These are phyloP conservation scores for Salix exigua DNA, from an alignment of 345 rosid species.

Conservation along the genomic window DNA sequence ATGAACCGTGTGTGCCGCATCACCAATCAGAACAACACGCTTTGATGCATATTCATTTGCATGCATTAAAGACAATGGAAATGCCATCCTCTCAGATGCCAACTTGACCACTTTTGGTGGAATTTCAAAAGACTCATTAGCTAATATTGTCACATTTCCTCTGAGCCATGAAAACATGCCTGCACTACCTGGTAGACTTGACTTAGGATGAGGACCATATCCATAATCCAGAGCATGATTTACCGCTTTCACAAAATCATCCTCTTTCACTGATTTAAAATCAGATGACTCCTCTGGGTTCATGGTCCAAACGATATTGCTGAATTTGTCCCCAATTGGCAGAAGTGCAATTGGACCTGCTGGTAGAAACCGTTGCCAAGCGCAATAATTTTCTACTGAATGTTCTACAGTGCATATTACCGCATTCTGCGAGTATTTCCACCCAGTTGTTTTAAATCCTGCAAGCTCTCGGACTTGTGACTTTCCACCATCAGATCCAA, in stretches of 20 bases:
- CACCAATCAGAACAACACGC: slow-evolving; percentile 74
- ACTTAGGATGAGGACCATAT: slow-evolving; percentile 72
- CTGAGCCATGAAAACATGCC: slow-evolving; percentile 58
- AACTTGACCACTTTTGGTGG: slow-evolving; percentile 77
- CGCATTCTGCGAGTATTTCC: slow-evolving; percentile 91
- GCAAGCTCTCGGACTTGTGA: slow-evolving; percentile 83
- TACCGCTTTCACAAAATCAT: slow-evolving; percentile 65
- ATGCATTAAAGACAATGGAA: slow-evolving; percentile 79
- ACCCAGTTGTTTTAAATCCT: slow-evolving; percentile 76
- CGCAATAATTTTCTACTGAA: slow-evolving; percentile 53
- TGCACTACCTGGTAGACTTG: slow-evolving; percentile 33
- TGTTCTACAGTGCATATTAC: slow-evolving; percentile 92
- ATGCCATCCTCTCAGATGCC: slow-evolving; percentile 77
- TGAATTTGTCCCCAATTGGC: slow-evolving; percentile 77
- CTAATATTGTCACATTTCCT: slow-evolving; percentile 38
- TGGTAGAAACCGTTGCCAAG: slow-evolving; percentile 97
- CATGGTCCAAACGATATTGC: slow-evolving; percentile 97
- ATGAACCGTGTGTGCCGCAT: slow-evolving; percentile 93
- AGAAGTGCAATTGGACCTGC: slow-evolving; percentile 85
- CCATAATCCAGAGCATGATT: slow-evolving; percentile 83
- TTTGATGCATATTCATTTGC: slow-evolving; percentile 64
- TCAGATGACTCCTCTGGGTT: slow-evolving; percentile 66
- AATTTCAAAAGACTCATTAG: slow-evolving; percentile 59
- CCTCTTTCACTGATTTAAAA: slow-evolving; percentile 65
- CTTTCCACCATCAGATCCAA: slow-evolving; percentile 91